Base-by-base conservation (phyloP, 176 grass and related monocot genomes). In the Ampelocalamus luodianensis region DNA sequence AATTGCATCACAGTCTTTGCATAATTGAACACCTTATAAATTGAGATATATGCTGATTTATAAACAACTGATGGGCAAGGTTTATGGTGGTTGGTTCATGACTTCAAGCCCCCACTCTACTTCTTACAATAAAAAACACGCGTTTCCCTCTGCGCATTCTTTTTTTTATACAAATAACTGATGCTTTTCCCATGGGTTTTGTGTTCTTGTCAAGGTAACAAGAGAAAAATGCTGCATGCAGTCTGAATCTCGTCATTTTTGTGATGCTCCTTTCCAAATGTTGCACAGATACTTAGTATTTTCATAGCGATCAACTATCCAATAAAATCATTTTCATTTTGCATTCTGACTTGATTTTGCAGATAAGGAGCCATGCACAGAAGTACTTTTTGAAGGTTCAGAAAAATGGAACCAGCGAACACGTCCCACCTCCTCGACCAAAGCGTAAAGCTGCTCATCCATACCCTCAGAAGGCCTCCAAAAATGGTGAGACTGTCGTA, bases 361-460 rank as follows among this genome's bases (percentile, higher is more conserved):
- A 99, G 96, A 96, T 99, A 90, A 92, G 96, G 71, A 99, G 96
- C 80, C 96, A 99, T 76, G 93, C 93, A 53, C 96, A 99, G 74
- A 99, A 99, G 68, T 99, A 99, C 49, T 96, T 99, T 89, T 51
- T 99, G 85, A 99, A 96, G 81, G 96, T 99, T 87, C 96, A 99
- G 87, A 99, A 99, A 85, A 99, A 90, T 87, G 96, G 96, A 70
- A 94, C 96, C 40, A 89, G 86, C 26, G 96, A 93, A 46, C 96
- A 99, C 89, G 90, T 99, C 23, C 96, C 96, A 26, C 96, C 96
- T 84, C 96, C 96, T 10, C 88, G 96, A 58, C 96, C 96, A 61
- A 99, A 99, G 86, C 93, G 96, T 66, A 99, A 99, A 99, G 93
- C 96, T 48, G 91, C 90, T 62, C 96, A 94, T 91, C 96, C 96